A percentile compares a stretch with the other conserved stretches of the same genome.
These are phyloP conservation scores for Eucalyptus erythrocorys DNA, from an alignment of 345 rosid species.

Conservation along the genomic window DNA sequence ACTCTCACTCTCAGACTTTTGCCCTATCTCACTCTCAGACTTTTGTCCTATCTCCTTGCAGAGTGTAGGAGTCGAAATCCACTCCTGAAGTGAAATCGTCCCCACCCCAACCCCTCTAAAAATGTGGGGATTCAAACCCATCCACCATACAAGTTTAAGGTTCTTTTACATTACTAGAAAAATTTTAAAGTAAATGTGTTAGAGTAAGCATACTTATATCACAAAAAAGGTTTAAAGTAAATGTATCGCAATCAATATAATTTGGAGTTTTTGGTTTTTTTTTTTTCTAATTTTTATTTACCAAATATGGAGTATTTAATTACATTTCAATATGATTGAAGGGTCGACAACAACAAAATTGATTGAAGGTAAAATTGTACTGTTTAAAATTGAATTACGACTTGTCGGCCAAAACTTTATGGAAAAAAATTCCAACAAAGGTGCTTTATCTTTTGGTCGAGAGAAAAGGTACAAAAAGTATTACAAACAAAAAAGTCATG, in stretches of 20 bases:
- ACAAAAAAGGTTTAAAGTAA: no score
- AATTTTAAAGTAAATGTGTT: no score
- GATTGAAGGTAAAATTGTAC: not conserved
- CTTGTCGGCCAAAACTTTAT: not conserved
- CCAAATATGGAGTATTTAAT: not conserved
- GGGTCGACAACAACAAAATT: not conserved
- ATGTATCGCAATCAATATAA: fast-evolving
- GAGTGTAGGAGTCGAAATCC: no score
- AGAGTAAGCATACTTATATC: no score
- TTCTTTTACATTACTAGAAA: fast-evolving
- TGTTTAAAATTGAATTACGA: not conserved
- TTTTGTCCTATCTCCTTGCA: no score
- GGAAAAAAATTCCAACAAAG: not conserved
- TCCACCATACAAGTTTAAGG: no score
- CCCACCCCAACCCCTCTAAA: no score
- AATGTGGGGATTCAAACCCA: no score
- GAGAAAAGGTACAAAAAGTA: not conserved
- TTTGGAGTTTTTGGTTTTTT: no score
- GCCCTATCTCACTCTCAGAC: no score
- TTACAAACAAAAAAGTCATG: not conserved
- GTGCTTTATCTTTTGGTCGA: not conserved
- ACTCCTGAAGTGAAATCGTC: no score
- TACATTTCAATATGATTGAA: not conserved
- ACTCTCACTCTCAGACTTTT: no score
- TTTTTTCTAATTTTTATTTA: not conserved